Percentiles rank a stretch among this genome's conserved stretches.
Conservation (phyloP, 1,139 yeast species). For the Hyphopichia burtonii region DNA sequence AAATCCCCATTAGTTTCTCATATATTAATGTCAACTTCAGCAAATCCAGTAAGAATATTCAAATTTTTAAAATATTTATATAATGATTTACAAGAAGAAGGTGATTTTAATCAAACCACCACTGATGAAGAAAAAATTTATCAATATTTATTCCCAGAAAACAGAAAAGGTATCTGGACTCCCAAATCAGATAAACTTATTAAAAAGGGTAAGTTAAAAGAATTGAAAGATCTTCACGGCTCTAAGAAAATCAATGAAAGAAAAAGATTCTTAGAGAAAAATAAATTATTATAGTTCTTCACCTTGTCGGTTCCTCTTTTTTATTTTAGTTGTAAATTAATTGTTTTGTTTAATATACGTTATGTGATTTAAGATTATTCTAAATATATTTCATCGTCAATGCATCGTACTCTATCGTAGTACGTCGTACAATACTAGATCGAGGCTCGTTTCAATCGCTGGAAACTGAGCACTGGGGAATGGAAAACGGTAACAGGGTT, state of each 20-base stretch:
- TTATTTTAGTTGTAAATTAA: background rate
- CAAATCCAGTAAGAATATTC: conserved; percentile 11
- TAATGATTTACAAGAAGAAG: conserved; percentile 1
- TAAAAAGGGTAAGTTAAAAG: conserved; percentile 10
- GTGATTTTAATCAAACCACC: background rate
- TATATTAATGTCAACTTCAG: conserved; percentile 25
- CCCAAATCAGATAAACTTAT: conserved; percentile 21
- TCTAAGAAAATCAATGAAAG: conserved; percentile 19
- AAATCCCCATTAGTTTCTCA: conserved; percentile 26
- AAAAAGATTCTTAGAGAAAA: conserved; percentile 18
- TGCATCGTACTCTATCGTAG: too few relatives aligned
- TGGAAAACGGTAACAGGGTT: too few relatives aligned
- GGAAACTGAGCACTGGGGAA: too few relatives aligned
- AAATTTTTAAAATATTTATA: conserved; percentile 7
- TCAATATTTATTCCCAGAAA: conserved; percentile 11
- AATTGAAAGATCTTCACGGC: conserved; percentile 20
- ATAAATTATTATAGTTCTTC: conserved; percentile 1
- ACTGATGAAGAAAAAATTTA: conserved; percentile 8
- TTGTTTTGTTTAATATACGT: background rate
- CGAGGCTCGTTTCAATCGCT: too few relatives aligned
- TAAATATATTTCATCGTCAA: too few relatives aligned
- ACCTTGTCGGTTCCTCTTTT: background rate
- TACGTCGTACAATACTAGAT: too few relatives aligned
- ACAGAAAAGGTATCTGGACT: conserved; percentile 29
- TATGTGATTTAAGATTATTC: background rate